Base-by-base conservation (phyloP, 805 yeast genomes). In the Zygosaccharomyces lentus region DNA sequence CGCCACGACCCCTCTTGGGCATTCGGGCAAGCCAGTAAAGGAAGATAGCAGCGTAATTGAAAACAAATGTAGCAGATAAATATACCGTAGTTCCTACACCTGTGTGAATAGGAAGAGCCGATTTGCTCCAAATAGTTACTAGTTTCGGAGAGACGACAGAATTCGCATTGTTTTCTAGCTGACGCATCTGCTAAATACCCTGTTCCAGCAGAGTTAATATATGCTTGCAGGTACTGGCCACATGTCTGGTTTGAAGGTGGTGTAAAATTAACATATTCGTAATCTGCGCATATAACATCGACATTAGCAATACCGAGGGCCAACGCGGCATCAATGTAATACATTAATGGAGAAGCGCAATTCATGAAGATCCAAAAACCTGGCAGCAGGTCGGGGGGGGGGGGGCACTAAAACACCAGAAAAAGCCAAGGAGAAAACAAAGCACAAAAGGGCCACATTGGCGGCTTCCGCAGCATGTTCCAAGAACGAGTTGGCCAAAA, bases 291-390 rank as follows among this genome's bases (percentile, higher is more conserved):
- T 0, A 46, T 48, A 37, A 81, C 77, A 0, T 55, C 44, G 8
- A 69, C 68, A 48, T 73, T 73, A 37, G 81, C 83, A 54, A 82
- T 66, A 51, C 81, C 85, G 43, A 76, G 67, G 34, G 79, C 66
- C 46, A 82, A 62, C 54, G 78, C 64, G 35, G 79, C 81, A 16
- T 72, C 68, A 43, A 84, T 69, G 68, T 82, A 73, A 55, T 84
- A 85, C 1, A 88, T 81, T 50, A 82, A 69, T 16, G 93, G 91
- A 19, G 83, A 78, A 17, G 72, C 75, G 60, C 89, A 72, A 72
- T 83, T 84, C 87, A 84, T 81, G 72, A 83, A 84, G 34, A 75
- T 70, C 89, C 90, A 82, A 73, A 86, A 86, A n/a, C 87, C 80
- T 21, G 85, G 85, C 69, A 82, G 59, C 26, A 64, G 68, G 16